These are phyloP conservation scores for Entomortierella parvispora DNA, from an alignment of 192 early-diverging fungal genomes.

Conservation along the genomic window DNA sequence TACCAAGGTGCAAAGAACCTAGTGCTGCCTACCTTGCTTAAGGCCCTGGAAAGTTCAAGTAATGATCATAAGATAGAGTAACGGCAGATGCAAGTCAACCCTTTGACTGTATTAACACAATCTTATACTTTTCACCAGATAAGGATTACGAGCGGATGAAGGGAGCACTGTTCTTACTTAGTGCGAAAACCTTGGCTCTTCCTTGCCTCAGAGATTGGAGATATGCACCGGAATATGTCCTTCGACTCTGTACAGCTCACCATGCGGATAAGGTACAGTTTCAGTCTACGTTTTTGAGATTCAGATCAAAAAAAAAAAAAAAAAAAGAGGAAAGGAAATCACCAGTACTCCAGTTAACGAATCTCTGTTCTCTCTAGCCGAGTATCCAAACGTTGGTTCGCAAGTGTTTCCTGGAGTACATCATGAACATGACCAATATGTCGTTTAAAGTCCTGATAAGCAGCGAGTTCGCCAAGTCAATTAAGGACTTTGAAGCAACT, in stretches of 20 bases:
- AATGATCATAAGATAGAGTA: not conserved
- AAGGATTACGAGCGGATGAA: constrained; percentile 70
- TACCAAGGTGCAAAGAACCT: constrained; percentile 61
- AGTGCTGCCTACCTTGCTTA: constrained; percentile 59
- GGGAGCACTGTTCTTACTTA: constrained; percentile 74
- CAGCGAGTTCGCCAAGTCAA: constrained; percentile 26
- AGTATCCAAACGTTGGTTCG: constrained; percentile 74
- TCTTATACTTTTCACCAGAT: constrained; percentile 24
- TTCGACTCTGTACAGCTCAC: constrained; percentile 63
- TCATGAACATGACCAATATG: constrained; percentile 59
- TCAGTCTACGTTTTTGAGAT: too few relatives aligned
- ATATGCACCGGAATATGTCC: constrained; percentile 64
- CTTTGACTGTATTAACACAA: not conserved
- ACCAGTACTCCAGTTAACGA: too few relatives aligned
- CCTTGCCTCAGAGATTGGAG: constrained; percentile 67
- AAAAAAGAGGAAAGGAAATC: too few relatives aligned
- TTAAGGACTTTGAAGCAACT: constrained; percentile 1
- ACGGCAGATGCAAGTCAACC: not conserved
- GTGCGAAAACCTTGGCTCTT: constrained; percentile 58
- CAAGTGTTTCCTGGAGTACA: constrained; percentile 70
- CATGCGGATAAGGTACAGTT: constrained; percentile 78
- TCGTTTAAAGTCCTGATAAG: constrained; percentile 57
- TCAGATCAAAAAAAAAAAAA: too few relatives aligned
- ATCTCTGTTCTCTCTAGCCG: constrained; percentile 19
- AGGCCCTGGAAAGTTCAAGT: constrained; percentile 55